Percentiles rank a stretch among this genome's conserved stretches.
These are phyloP conservation scores for Chlorella sp. DNA, from an alignment of 139 green algal genomes.

Conservation along the genomic window DNA sequence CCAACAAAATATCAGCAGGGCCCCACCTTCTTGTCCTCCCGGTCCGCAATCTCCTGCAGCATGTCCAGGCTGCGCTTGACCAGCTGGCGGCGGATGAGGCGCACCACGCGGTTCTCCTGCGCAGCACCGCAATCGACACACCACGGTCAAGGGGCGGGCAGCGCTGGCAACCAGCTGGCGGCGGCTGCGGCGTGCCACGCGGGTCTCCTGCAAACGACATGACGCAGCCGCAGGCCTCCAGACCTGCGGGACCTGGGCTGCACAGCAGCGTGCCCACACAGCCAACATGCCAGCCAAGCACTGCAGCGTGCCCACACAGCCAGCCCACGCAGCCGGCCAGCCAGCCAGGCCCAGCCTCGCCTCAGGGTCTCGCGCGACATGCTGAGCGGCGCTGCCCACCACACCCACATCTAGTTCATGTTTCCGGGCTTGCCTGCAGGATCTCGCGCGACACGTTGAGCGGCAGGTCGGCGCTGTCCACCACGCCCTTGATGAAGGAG, in stretches of 20 bases:
- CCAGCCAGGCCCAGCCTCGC: too few relatives aligned
- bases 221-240: too few relatives aligned
- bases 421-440: conserved; percentile 82
- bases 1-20: too few relatives aligned
- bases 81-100: conserved; percentile 95
- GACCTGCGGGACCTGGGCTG: too few relatives aligned
- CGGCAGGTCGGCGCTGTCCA: conserved; percentile 97
- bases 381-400: conserved; percentile 97
- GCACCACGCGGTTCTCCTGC: conserved; percentile 86
- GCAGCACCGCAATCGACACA: too few relatives aligned
- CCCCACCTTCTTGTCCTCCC: conserved; percentile 78
- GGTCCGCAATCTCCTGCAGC: conserved; percentile 86
- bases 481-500: conserved; percentile 93
- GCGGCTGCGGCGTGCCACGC: background rate
- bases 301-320: too few relatives aligned
- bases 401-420: too few relatives aligned
- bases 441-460: conserved; percentile 99
- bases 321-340: too few relatives aligned
- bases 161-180: background rate
- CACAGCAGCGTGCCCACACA: too few relatives aligned
- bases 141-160: too few relatives aligned
- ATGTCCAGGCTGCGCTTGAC: conserved; percentile 93
- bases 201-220: background rate
- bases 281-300: too few relatives aligned
- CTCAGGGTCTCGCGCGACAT: conserved; percentile 98